Base-by-base conservation (phyloP, 2,329 filamentous ascomycete genomes). In the Epichloe glyceriae region DNA sequence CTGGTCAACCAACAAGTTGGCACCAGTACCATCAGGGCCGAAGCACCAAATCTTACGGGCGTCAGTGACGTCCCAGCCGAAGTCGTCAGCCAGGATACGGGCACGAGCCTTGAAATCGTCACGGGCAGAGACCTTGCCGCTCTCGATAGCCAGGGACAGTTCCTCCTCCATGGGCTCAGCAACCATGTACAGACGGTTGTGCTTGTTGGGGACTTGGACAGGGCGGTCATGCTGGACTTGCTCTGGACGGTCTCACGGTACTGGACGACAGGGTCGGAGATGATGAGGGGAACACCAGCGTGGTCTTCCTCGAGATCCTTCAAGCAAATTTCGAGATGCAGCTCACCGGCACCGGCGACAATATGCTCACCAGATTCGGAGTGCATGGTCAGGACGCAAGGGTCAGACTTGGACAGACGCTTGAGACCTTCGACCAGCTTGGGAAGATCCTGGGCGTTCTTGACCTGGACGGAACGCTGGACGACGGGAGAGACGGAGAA, bases 31-130 rank as follows among this genome's bases (percentile, higher is more conserved):
- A 74, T 98, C 93, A 65, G 93, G 93, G 74, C 93, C 93, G 77
- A 98, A 98, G 72, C 88, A 94, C 93, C 93, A 98, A 73, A 98
- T 98, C 88, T 98, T 98, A 78, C 94, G 89, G 74, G 93, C 93
- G 73, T 98, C 93, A 65, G 93, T 98, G 68, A 98, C 90, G 75
- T 98, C 93, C 93, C 93, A 98, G 70, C 89, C 91, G 79, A 87
- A 86, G 67, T 98, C 91, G 70, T 98, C 93, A 61, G 93, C 93
- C 57, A 98, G 79, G 69, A 94, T 69, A 83, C 93, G 91, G 69
- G 91, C 93, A 79, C 93, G 93, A 63, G 83, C 79, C 86, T 98
- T 98, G 86, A 97, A 88, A 78, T 98, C 93, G 72, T 98, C 93
- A 80, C 91, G 88, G 60, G 93, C 88, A 67, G 74, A 79, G 71